These are phyloP conservation scores for Sclerotinia subarctica DNA, from an alignment of 2,329 filamentous ascomycete species.

Conservation along the genomic window DNA sequence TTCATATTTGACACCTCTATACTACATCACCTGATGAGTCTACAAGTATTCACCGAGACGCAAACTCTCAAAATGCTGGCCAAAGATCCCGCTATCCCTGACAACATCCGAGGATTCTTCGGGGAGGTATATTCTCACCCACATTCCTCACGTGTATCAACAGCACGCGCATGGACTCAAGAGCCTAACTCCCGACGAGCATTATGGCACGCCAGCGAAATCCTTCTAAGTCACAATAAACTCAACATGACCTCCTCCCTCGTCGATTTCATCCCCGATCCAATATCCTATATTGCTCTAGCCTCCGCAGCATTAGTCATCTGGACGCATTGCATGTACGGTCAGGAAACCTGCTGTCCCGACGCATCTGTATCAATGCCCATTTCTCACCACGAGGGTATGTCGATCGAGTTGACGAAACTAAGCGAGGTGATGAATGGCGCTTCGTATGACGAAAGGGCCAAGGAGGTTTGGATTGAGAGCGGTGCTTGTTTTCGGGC, in stretches of 20 bases:
- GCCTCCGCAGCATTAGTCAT: constrained; percentile 39
- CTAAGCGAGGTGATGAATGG: constrained; percentile 28
- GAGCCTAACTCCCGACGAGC: constrained; percentile 38
- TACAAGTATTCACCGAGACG: constrained; percentile 42
- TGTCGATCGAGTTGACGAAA: constrained; percentile 30
- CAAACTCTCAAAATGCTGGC: constrained; percentile 36
- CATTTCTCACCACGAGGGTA: not conserved
- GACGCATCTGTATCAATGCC: not conserved
- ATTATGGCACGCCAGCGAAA: constrained; percentile 39
- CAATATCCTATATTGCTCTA: constrained; percentile 39
- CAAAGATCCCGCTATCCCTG: constrained; percentile 24
- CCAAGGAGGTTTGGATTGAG: constrained; percentile 31
- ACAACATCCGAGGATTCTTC: not conserved
- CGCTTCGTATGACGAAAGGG: constrained; percentile 17
- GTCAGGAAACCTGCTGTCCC: constrained; percentile 33
- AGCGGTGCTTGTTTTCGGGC: constrained; percentile 22
- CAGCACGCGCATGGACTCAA: constrained; percentile 36
- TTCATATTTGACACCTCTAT: constrained; percentile 39
- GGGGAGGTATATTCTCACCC: constrained; percentile 17
- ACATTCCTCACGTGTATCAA: constrained; percentile 28
- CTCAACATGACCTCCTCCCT: constrained; percentile 2
- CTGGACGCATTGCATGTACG: constrained; percentile 41
- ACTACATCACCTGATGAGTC: constrained; percentile 41
- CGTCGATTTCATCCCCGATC: constrained; percentile 33
- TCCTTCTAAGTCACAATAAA: constrained; percentile 33